These are phyloP conservation scores for Candida gigantensis DNA, from an alignment of 1,139 yeast genomes.

Conservation along the genomic window DNA sequence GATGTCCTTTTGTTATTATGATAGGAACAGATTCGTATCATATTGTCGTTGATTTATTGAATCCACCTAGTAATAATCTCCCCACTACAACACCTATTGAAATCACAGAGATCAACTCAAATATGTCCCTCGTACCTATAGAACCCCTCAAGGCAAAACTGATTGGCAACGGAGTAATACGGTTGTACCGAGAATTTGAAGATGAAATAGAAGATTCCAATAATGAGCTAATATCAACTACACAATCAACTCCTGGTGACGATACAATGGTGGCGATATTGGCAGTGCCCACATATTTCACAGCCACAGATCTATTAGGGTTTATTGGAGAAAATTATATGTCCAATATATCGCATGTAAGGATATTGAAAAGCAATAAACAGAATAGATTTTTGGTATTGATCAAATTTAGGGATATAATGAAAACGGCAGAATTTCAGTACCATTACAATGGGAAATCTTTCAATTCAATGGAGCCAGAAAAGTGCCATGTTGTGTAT, in stretches of 20 bases:
- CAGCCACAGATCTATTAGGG: constrained; percentile 81
- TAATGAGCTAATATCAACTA: constrained; percentile 5
- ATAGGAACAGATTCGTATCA: constrained; percentile 48
- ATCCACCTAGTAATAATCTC: background rate
- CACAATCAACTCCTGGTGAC: constrained; percentile 38
- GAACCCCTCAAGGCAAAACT: constrained; percentile 60
- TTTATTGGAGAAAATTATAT: constrained; percentile 67
- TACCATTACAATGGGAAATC: constrained; percentile 68
- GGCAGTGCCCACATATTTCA: constrained; percentile 85
- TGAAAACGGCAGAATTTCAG: constrained; percentile 63
- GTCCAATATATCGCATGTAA: constrained; percentile 65
- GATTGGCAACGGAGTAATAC: constrained; percentile 72
- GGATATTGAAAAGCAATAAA: constrained; percentile 67
- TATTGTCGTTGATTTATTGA: constrained; percentile 30
- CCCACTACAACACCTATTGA: constrained; percentile 19
- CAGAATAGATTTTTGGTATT: constrained; percentile 77
- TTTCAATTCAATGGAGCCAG: constrained; percentile 89
- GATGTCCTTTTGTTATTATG: too few relatives aligned
- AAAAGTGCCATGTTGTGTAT: constrained; percentile 74
- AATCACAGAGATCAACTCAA: constrained; percentile 25
- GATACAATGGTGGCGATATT: constrained; percentile 73
- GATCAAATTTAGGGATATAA: constrained; percentile 64
- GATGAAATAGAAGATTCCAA: constrained; percentile 17
- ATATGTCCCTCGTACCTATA: constrained; percentile 20
- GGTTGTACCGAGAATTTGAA: constrained; percentile 59